phyloP scores from a whole-genome alignment of 164 flowering plant species.

The Sextonia rubra region DNA sequence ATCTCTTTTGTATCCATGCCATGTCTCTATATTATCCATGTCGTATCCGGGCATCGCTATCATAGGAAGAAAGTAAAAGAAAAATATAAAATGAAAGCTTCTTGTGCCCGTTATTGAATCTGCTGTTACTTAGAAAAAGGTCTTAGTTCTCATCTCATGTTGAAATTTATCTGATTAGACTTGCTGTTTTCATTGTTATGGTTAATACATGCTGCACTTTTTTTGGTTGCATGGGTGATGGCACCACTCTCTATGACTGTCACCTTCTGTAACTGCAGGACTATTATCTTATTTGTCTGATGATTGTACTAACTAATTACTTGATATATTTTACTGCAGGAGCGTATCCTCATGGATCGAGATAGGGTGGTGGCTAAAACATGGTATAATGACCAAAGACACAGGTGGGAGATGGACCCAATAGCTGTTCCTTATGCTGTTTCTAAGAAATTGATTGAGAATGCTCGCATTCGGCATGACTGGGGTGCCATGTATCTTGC shows the following conservation, averaged over 20 bases:
- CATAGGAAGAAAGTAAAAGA: too few species aligned
- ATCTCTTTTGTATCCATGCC: too few species aligned
- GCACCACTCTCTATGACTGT: background rate
- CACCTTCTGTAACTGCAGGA: background rate
- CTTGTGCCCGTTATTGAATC: too few species aligned
- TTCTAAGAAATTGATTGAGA: slow-evolving; percentile 63
- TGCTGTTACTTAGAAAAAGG: too few species aligned
- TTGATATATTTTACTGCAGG: slow-evolving; percentile 36
- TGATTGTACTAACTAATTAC: background rate
- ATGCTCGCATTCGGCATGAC: slow-evolving; percentile 86
- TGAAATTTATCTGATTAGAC: background rate
- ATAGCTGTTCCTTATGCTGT: slow-evolving; percentile 86
- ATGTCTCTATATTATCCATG: too few species aligned
- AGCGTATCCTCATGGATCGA: slow-evolving; percentile 66
- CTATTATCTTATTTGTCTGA: background rate
- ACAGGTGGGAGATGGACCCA: slow-evolving; percentile 92
- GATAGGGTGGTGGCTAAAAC: slow-evolving; percentile 82
- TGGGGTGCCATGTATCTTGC: slow-evolving; percentile 82
- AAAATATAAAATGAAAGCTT: too few species aligned
- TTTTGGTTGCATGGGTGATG: background rate
- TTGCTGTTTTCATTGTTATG: background rate
- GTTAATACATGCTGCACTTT: background rate
- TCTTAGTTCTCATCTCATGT: background rate
- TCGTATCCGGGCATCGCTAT: too few species aligned
- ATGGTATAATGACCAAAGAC: slow-evolving; percentile 68